Base-by-base conservation (phyloP, 129 eudicot species). In the Saposhnikovia divaricata region DNA sequence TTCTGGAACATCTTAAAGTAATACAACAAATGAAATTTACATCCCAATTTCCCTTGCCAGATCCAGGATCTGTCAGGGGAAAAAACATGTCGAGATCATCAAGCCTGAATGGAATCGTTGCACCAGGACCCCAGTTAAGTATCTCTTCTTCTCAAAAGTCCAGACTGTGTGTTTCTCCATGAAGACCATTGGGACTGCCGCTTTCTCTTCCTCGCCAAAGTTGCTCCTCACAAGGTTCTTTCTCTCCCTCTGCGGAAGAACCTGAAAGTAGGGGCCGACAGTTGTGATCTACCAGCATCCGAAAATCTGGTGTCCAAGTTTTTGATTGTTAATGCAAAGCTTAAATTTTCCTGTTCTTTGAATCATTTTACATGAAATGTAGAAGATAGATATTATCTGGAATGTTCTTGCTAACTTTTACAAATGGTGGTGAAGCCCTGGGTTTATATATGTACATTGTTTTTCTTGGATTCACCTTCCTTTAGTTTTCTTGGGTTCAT, bases 251-350 rank as follows among this genome's bases (percentile, higher is more conserved):
- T 0, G 48, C 89, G 84, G 98, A 91, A 31, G 92, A 86, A 72
- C 77, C 83, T 69, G 97, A 91, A 55, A 85, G 86, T 48, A 91
- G 87, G 78, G 97, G 88, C 79, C 84, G 87, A 72, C 87, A 85
- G 80, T 89, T 91, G 11, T 83, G 90, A 10, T 90, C 92, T 48
- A 85, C 87, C 37, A 43, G 82, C 39, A 85, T 83, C 70, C 81
- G 90, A 71, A 88, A 90, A 83, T 84, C 93, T 13, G 89, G 93
- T 84, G 97, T 93, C 45, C 91, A 93, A 88, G 93, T 70, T 93
- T 89, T 88, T 89, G 90, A 90, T 78, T 85, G 90, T 87, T 83
- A 55, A 86, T 89, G 86, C 84, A 82, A 63, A 81, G 84, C 38
- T 69, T 82, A 82, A 76, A 59, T 79, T 70, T 47, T 82, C 77